phyloP scores from a whole-genome alignment of 2,329 filamentous ascomycete genomes.

The Hirsutella thompsonii region DNA sequence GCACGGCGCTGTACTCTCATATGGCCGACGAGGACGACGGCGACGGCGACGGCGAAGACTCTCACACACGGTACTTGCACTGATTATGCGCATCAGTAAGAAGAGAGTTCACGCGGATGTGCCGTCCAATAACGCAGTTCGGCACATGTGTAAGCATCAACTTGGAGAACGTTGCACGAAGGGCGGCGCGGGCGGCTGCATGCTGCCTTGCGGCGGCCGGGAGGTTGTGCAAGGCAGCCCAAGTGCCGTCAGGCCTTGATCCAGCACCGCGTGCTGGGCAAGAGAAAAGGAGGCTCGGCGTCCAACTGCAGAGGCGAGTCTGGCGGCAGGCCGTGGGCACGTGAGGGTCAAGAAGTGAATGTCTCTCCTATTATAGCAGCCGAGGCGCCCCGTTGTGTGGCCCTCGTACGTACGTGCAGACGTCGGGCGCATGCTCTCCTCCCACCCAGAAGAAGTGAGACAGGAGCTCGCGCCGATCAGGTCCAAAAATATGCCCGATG shows the following conservation, averaged over 20 bases:
- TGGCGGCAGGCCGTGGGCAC: conserved; percentile 1
- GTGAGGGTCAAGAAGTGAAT: conserved; percentile 1
- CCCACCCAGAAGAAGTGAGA: conserved; percentile 6
- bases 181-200: neutral
- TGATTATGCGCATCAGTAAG: no score
- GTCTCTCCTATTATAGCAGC: neutral
- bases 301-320: neutral
- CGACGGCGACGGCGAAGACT: no score
- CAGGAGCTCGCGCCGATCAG: conserved; percentile 1
- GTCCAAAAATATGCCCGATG: no score
- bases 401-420: neutral
- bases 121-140: no score
- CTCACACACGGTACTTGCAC: no score
- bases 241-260: neutral
- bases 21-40: no score
- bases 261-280: neutral
- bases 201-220: no score
- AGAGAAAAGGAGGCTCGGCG: neutral
- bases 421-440: neutral
- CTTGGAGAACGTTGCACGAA: neutral
- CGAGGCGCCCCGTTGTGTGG: neutral
- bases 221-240: neutral
- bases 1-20: no score
- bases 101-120: no score
- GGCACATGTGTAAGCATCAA: no score